Conservation (phyloP, 2,329 filamentous ascomycete genomes). For the Monosporascus sp. region DNA sequence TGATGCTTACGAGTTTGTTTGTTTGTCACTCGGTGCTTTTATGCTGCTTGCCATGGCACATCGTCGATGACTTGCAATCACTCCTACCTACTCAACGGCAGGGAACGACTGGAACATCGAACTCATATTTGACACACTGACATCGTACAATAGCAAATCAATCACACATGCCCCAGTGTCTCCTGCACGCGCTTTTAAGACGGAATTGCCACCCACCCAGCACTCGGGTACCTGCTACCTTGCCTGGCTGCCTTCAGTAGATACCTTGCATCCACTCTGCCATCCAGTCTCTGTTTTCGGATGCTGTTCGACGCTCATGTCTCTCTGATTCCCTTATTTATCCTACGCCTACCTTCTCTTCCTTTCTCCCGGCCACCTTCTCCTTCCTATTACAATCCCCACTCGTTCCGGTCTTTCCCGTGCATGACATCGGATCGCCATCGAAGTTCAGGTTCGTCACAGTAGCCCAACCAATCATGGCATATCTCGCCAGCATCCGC, state of each 20-base stretch:
- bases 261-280: no score
- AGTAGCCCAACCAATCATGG: constrained; percentile 10
- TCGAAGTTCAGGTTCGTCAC: neutral
- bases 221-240: neutral
- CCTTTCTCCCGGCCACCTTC: neutral
- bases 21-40: neutral
- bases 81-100: neutral
- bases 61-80: neutral
- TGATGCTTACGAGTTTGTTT: neutral
- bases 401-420: neutral
- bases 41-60: neutral
- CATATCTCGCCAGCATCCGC: constrained; percentile 9
- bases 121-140: no score
- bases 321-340: no score
- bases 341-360: neutral
- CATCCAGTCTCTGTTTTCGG: neutral
- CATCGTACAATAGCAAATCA: neutral
- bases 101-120: neutral
- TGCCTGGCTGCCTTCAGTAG: neutral
- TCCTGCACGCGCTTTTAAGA: neutral
- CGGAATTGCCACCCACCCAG: neutral
- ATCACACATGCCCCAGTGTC: neutral
- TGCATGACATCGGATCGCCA: neutral
- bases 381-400: neutral
- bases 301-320: no score